These are phyloP conservation scores for Starmera amethionina DNA, from an alignment of 805 yeast genomes.

Conservation along the genomic window DNA sequence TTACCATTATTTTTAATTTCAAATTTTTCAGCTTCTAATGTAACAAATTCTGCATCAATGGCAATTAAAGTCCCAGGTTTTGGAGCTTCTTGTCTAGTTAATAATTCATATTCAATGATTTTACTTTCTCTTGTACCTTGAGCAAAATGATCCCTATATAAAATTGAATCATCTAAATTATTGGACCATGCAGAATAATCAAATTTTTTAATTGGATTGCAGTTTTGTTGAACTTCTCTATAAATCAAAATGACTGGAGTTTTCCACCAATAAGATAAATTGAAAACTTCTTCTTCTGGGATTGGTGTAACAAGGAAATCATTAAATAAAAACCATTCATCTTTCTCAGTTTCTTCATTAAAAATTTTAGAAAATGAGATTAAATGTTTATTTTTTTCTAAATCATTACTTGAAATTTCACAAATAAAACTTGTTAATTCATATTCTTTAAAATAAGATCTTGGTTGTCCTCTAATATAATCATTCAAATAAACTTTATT, in stretches of 20 bases:
- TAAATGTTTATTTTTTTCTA: constrained; percentile 45
- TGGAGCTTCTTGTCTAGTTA: constrained; percentile 66
- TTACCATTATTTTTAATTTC: constrained; percentile 71
- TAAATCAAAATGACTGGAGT: constrained; percentile 67
- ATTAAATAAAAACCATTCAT: constrained; percentile 75
- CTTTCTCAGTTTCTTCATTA: constrained; percentile 19
- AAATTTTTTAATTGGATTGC: constrained; percentile 31
- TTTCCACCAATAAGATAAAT: constrained; percentile 72
- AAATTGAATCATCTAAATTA: constrained; percentile 48
- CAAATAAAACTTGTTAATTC: constrained; percentile 64
- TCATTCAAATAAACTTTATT: constrained; percentile 28
- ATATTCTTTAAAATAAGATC: constrained; percentile 31
- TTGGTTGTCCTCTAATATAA: constrained; percentile 17
- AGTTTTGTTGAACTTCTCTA: constrained; percentile 36
- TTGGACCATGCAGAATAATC: constrained; percentile 38
- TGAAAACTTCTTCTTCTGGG: constrained; percentile 67
- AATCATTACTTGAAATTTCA: constrained; percentile 32
- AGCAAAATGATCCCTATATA: constrained; percentile 70
- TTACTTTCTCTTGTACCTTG: constrained; percentile 51
- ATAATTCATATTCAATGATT: constrained; percentile 54
- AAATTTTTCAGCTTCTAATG: constrained; percentile 63
- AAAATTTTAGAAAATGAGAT: constrained; percentile 47
- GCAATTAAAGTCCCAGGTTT: constrained; percentile 71
- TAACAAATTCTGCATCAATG: constrained; percentile 94
- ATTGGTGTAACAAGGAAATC: constrained; percentile 81